phyloP scores from a whole-genome alignment of 2,329 filamentous ascomycete genomes.

The Monosporascus sp. region DNA sequence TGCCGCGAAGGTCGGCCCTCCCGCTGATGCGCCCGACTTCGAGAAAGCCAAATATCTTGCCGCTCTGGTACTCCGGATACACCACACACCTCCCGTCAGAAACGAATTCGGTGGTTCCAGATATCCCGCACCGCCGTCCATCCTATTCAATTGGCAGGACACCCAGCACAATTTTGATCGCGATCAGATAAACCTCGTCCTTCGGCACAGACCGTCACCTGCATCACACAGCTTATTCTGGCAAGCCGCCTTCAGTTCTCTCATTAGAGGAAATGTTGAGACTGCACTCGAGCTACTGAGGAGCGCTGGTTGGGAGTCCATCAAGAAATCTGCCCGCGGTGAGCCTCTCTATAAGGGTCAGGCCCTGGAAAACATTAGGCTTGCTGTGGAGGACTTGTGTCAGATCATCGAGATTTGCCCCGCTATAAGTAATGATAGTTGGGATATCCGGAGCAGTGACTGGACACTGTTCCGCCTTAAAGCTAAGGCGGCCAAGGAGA shows the following conservation, averaged over 20 bases:
- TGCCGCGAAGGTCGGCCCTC: constrained; percentile 59
- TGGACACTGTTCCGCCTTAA: constrained; percentile 82
- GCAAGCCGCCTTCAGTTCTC: constrained; percentile 70
- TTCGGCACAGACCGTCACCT: constrained; percentile 62
- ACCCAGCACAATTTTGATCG: constrained; percentile 67
- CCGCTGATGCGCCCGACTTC: constrained; percentile 55
- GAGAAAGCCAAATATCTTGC: constrained; percentile 77
- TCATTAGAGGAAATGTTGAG: constrained; percentile 69
- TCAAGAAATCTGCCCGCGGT: constrained; percentile 61
- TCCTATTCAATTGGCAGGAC: constrained; percentile 79
- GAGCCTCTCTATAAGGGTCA: constrained; percentile 66
- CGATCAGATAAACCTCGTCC: constrained; percentile 60
- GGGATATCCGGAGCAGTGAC: constrained; percentile 76
- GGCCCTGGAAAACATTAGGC: constrained; percentile 73
- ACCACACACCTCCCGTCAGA: constrained; percentile 55
- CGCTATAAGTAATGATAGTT: constrained; percentile 57
- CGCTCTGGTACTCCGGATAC: constrained; percentile 69
- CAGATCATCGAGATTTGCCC: constrained; percentile 70
- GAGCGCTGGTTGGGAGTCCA: constrained; percentile 72
- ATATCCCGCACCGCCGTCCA: constrained; percentile 60
- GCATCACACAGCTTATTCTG: constrained; percentile 76
- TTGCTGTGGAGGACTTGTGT: constrained; percentile 63
- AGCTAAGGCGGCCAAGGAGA: constrained; percentile 61
- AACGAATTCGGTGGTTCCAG: constrained; percentile 32
- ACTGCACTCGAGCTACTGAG: constrained; percentile 64